Percentiles rank a stretch among this genome's conserved stretches.
These are phyloP conservation scores for Colletotrichum musicola DNA, from an alignment of 2,329 filamentous ascomycete species.

Conservation along the genomic window DNA sequence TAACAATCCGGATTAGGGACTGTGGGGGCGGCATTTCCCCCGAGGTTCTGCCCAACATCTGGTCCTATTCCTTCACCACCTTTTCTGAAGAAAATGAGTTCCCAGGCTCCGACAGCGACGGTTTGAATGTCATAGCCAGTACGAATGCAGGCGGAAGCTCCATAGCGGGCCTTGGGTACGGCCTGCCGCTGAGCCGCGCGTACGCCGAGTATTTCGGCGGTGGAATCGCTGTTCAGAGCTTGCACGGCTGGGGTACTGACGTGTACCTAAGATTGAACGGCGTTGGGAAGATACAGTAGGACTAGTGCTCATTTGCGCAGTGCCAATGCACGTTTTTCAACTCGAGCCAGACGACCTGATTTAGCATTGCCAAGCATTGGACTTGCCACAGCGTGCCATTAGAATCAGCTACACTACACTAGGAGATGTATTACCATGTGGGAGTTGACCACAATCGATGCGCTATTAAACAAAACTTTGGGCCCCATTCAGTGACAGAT, in stretches of 20 bases:
- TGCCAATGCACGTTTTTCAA: background rate
- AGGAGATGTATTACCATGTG: constrained; percentile 36
- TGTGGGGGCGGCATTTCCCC: constrained; percentile 93
- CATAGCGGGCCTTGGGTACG: constrained; percentile 94
- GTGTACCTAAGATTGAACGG: constrained; percentile 76
- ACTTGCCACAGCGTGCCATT: background rate
- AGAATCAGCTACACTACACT: constrained; percentile 25
- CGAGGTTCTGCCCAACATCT: constrained; percentile 86
- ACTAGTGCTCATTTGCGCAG: background rate
- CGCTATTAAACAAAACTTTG: constrained; percentile 8
- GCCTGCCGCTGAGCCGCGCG: constrained; percentile 87
- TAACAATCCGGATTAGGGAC: constrained; percentile 95
- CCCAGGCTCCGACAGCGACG: constrained; percentile 65
- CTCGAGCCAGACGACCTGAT: background rate
- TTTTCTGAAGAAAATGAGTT: constrained; percentile 75
- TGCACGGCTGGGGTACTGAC: constrained; percentile 91
- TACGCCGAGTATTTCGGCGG: constrained; percentile 99
- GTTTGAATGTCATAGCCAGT: constrained; percentile 80
- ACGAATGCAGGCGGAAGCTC: constrained; percentile 81
- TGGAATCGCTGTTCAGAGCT: constrained; percentile 92
- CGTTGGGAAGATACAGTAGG: constrained; percentile 65
- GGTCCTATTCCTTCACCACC: constrained; percentile 98
- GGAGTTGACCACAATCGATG: constrained; percentile 20
- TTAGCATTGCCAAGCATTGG: background rate
- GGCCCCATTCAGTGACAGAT: constrained; percentile 10